phyloP scores from a whole-genome alignment of 371 early-diverging fungal genomes.

The Coemansia sp. region DNA sequence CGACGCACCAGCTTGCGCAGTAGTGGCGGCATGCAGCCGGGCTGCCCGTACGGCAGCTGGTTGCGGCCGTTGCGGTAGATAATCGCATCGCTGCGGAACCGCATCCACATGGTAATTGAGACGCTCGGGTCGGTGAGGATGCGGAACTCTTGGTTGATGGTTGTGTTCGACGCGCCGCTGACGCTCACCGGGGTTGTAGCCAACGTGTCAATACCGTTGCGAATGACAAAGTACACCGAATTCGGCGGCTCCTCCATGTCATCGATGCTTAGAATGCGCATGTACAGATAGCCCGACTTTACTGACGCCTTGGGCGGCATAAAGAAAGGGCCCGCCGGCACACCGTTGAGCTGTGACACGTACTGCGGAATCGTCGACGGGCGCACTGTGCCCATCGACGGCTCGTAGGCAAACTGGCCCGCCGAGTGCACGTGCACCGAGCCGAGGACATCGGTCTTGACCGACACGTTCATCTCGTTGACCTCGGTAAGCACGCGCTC shows the following conservation, averaged over 20 bases:
- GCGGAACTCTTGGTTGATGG: slow-evolving; percentile 54
- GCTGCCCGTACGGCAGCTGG: slow-evolving; percentile 1
- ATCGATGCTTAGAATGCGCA: slow-evolving; percentile 53
- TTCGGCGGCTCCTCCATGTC: slow-evolving; percentile 43
- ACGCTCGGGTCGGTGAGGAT: slow-evolving; percentile 49
- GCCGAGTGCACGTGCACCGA: slow-evolving; percentile 22
- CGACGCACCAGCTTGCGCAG: slow-evolving; percentile 44
- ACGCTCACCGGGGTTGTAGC: slow-evolving; percentile 42
- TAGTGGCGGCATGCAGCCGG: slow-evolving; percentile 40
- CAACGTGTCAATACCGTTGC: slow-evolving; percentile 52
- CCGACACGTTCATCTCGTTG: slow-evolving; percentile 25
- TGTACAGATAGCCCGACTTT: slow-evolving; percentile 49
- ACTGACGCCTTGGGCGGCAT: slow-evolving; percentile 42
- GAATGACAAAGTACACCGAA: slow-evolving; percentile 50
- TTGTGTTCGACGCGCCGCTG: slow-evolving; percentile 15
- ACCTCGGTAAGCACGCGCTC: slow-evolving; percentile 40
- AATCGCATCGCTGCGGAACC: slow-evolving; percentile 51
- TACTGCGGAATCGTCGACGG: slow-evolving; percentile 41
- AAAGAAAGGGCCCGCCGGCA: slow-evolving; percentile 50
- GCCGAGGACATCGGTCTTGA: slow-evolving; percentile 27
- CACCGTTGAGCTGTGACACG: slow-evolving; percentile 48
- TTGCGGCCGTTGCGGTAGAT: slow-evolving; percentile 18
- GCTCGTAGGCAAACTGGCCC: slow-evolving; percentile 27
- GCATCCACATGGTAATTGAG: slow-evolving; percentile 53
- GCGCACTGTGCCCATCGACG: slow-evolving; percentile 31